phyloP scores from a whole-genome alignment of 805 yeast species.

The Tetrapisispora arboricola region DNA sequence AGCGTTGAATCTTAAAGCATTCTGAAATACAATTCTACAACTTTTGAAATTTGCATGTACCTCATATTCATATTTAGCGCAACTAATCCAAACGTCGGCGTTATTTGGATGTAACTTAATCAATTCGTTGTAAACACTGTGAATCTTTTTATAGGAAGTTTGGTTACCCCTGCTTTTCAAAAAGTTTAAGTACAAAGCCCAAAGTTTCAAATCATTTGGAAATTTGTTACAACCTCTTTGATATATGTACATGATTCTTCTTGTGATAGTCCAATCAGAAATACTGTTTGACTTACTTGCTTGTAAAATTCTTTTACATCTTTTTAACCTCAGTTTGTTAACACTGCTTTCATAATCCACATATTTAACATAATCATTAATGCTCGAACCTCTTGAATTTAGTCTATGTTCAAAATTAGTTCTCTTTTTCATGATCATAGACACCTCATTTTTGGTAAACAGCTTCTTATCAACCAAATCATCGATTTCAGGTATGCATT shows the following conservation, averaged over 20 bases:
- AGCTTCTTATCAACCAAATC: conserved; percentile 74
- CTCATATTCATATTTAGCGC: conserved; percentile 90
- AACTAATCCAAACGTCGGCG: conserved; percentile 84
- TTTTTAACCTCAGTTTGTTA: conserved; percentile 64
- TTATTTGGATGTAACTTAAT: conserved; percentile 86
- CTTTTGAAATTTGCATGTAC: conserved; percentile 80
- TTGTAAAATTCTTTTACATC: conserved; percentile 51
- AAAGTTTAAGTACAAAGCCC: conserved; percentile 67
- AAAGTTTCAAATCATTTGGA: conserved; percentile 65
- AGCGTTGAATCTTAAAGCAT: conserved; percentile 73
- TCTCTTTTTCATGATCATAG: conserved; percentile 79
- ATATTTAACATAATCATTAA: conserved; percentile 69
- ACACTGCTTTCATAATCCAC: conserved; percentile 70
- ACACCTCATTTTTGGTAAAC: conserved; percentile 73
- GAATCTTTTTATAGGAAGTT: conserved; percentile 62
- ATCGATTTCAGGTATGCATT: conserved; percentile 83
- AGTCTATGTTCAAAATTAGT: conserved; percentile 93
- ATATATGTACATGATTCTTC: conserved; percentile 71
- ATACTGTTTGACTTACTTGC: conserved; percentile 52
- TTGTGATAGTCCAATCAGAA: conserved; percentile 79
- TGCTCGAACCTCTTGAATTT: conserved; percentile 69
- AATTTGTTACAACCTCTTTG: conserved; percentile 74
- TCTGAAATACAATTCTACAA: conserved; percentile 76
- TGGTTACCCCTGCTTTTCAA: conserved; percentile 42
- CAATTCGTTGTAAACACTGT: conserved; percentile 65